Evolutionary conservation across 441 rosid species (phyloP).

Genomic region (Aquilaria agallochum): DNA sequence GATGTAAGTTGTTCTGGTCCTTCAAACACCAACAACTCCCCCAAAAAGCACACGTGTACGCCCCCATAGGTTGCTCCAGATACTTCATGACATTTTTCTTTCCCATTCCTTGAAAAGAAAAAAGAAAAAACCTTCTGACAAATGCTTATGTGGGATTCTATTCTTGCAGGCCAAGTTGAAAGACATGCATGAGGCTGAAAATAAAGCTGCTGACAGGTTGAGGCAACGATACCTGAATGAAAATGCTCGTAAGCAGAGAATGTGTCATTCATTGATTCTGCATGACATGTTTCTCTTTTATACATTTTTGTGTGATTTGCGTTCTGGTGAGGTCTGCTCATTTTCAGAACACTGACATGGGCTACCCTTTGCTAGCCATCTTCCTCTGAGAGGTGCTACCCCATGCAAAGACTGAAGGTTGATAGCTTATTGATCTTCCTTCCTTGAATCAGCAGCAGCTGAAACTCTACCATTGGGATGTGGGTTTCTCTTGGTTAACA

Average conservation of each 20-base stretch:
- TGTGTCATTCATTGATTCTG: slow-evolving; percentile 1
- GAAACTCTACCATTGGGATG: neutral
- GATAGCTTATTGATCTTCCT: neutral
- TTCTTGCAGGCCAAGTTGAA: slow-evolving; percentile 52
- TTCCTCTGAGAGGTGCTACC: neutral
- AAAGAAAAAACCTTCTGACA: neutral
- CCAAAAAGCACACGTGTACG: too few relatives aligned
- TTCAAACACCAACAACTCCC: too few relatives aligned
- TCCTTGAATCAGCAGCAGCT: neutral
- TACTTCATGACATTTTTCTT: too few relatives aligned
- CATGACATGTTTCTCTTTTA: neutral
- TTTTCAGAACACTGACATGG: neutral
- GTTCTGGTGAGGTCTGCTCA: neutral
- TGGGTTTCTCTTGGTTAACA: neutral
- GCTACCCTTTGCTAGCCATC: too few relatives aligned
- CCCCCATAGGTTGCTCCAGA: too few relatives aligned
- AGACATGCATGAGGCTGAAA: slow-evolving; percentile 41
- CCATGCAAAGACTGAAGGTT: neutral
- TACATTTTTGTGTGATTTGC: slow-evolving; percentile 3
- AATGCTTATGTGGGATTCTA: neutral
- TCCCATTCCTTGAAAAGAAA: neutral
- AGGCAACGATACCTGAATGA: slow-evolving; percentile 61
- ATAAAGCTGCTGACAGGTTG: slow-evolving; percentile 38
- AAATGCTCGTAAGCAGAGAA: slow-evolving; percentile 43
- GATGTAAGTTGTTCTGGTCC: slow-evolving; percentile 36